A percentile compares a stretch with the other conserved stretches of the same genome.
Conservation (phyloP, 257 asterid species). For the Paraleonurus japonicus region DNA sequence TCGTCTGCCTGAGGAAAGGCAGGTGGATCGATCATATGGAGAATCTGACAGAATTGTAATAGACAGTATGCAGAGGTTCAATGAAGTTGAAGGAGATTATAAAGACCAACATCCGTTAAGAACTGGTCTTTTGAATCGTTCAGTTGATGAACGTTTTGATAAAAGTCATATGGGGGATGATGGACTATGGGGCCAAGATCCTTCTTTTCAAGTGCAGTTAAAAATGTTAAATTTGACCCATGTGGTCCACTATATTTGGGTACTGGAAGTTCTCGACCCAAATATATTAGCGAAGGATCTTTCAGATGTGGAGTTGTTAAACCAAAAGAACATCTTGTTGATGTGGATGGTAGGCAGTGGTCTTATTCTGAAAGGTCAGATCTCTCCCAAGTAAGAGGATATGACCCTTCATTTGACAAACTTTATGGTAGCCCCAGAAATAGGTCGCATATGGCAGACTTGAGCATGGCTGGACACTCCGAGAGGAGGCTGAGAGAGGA, state of each 20-base stretch:
- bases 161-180: slow-evolving; percentile 33
- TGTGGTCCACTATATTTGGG: slow-evolving; percentile 29
- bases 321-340: slow-evolving; percentile 32
- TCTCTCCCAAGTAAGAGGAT: slow-evolving; percentile 29
- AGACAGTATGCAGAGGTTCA: slow-evolving; percentile 26
- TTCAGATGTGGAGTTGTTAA: slow-evolving; percentile 31
- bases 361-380: slow-evolving; percentile 36
- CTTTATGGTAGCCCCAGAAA: slow-evolving; percentile 32
- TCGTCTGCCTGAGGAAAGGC: slow-evolving; percentile 37
- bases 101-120: slow-evolving; percentile 34
- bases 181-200: slow-evolving; percentile 34
- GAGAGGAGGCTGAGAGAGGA: slow-evolving; percentile 31
- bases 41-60: slow-evolving; percentile 27
- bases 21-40: slow-evolving; percentile 31
- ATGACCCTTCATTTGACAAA: slow-evolving; percentile 29
- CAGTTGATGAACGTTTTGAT: slow-evolving; percentile 36
- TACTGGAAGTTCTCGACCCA: slow-evolving; percentile 35
- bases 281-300: slow-evolving; percentile 30
- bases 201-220: slow-evolving; percentile 29
- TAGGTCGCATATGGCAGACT: slow-evolving; percentile 31
- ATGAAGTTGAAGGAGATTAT: slow-evolving; percentile 44
- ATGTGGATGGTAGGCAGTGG: slow-evolving; percentile 31
- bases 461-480: slow-evolving; percentile 21
- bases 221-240: slow-evolving; percentile 30
- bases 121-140: slow-evolving; percentile 21